Percentiles rank a stretch among this genome's conserved stretches.
Evolutionary conservation across 306 rosid species (phyloP).

Genomic region (Herpetospermum pedunculosum): DNA sequence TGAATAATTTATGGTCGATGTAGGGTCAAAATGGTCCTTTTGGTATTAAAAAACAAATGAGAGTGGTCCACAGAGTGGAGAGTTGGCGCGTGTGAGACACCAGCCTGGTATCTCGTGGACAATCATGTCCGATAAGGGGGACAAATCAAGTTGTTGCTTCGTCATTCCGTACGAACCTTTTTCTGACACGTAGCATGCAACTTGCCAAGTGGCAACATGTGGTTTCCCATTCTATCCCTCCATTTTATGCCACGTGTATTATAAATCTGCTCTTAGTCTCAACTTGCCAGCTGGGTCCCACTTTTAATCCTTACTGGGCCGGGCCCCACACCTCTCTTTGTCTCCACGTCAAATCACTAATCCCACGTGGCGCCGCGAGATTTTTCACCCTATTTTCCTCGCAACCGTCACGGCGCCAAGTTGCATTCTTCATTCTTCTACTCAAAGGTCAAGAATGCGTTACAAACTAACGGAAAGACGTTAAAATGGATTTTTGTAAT

Average conservation of each 20-base stretch:
- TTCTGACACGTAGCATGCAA: constrained; percentile 9
- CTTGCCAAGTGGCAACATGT: constrained; percentile 8
- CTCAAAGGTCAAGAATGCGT: neutral
- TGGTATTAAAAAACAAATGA: neutral
- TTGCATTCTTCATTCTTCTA: neutral
- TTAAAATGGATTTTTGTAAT: neutral
- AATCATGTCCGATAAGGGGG: neutral
- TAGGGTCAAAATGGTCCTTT: neutral
- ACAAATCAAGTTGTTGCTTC: constrained; percentile 3
- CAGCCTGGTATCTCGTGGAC: neutral
- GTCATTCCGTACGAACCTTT: constrained; percentile 1
- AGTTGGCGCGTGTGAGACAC: constrained; percentile 1
- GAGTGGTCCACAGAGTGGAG: neutral
- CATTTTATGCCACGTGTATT: neutral
- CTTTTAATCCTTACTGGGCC: neutral
- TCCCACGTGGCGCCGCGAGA: constrained; percentile 6
- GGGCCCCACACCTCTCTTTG: neutral
- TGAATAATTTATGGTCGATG: no score
- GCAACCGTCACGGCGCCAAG: neutral
- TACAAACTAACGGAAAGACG: neutral
- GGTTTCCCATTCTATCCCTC: neutral
- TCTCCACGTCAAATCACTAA: neutral
- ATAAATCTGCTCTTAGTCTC: no score
- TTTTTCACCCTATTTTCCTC: neutral
- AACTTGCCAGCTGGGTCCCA: neutral